Evolutionary conservation across 345 rosid genomes (phyloP).

Genomic region (Chamaenerion angustifolium): DNA sequence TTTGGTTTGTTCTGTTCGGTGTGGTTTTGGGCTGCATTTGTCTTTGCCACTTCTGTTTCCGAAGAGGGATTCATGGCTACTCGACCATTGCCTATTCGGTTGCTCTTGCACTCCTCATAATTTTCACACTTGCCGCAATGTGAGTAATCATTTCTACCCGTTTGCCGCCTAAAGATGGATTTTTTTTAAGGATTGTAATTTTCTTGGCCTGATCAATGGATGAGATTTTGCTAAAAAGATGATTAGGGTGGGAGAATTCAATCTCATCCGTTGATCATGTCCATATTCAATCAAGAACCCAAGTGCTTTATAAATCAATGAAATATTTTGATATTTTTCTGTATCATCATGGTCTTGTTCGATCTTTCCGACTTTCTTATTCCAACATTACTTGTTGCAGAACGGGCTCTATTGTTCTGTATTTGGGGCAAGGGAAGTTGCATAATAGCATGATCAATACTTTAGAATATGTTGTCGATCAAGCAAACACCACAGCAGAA

Average conservation of each 20-base stretch:
- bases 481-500: slow-evolving; percentile 56
- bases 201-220: too few relatives aligned
- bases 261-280: too few relatives aligned
- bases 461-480: slow-evolving; percentile 49
- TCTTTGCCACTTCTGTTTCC: slow-evolving; percentile 67
- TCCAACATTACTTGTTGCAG: slow-evolving; percentile 20
- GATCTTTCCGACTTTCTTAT: too few relatives aligned
- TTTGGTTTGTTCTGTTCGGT: slow-evolving; percentile 69
- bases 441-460: slow-evolving; percentile 51
- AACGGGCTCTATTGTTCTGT: slow-evolving; percentile 65
- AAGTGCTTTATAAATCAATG: too few relatives aligned
- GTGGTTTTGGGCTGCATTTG: slow-evolving; percentile 38
- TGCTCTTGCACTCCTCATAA: slow-evolving; percentile 62
- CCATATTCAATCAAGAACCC: too few relatives aligned
- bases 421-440: slow-evolving; percentile 83
- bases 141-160: slow-evolving; percentile 12
- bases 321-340: too few relatives aligned
- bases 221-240: too few relatives aligned
- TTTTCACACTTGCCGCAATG: slow-evolving; percentile 81
- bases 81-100: slow-evolving; percentile 66
- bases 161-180: too few relatives aligned
- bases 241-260: too few relatives aligned
- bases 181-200: too few relatives aligned
- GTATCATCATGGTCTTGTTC: too few relatives aligned
- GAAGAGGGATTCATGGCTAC: slow-evolving; percentile 58